phyloP scores from a whole-genome alignment of 2,329 filamentous ascomycete genomes.

The Diaporthe velutina region DNA sequence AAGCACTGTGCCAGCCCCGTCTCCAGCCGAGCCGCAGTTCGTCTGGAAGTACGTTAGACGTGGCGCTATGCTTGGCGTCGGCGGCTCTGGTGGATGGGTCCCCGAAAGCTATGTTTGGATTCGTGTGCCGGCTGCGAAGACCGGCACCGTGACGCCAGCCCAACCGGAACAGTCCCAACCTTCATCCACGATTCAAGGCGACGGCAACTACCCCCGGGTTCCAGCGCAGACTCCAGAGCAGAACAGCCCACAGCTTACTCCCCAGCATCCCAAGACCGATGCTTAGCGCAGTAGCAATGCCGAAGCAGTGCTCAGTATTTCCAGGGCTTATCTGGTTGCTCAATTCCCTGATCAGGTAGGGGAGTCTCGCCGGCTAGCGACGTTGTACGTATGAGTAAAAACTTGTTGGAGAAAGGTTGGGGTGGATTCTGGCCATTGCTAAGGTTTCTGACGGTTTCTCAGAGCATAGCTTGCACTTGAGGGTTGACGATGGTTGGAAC shows the following conservation, averaged over 20 bases:
- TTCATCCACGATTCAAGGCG: not conserved
- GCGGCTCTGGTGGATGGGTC: not conserved
- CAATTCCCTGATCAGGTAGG: too few species aligned
- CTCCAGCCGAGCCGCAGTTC: not conserved
- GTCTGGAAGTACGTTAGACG: not conserved
- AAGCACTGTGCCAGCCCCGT: not conserved
- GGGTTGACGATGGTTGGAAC: not conserved
- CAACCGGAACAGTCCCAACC: not conserved
- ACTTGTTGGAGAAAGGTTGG: not conserved
- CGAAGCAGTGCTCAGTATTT: too few species aligned
- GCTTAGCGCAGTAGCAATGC: not conserved
- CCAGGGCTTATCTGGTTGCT: too few species aligned
- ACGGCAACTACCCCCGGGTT: not conserved
- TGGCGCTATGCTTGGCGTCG: not conserved
- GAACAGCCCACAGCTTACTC: not conserved
- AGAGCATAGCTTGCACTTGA: not conserved
- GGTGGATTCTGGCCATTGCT: not conserved
- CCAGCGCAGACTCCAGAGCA: not conserved
- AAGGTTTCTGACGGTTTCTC: not conserved
- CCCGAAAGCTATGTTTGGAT: not conserved
- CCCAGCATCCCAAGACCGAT: not conserved
- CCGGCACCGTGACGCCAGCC: not conserved
- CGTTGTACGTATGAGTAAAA: not conserved
- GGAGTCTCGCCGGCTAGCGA: not conserved
- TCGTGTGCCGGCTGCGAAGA: not conserved